Evolutionary conservation across 2,329 filamentous ascomycete species (phyloP).

Genomic region (Ophiostoma sp.): DNA sequence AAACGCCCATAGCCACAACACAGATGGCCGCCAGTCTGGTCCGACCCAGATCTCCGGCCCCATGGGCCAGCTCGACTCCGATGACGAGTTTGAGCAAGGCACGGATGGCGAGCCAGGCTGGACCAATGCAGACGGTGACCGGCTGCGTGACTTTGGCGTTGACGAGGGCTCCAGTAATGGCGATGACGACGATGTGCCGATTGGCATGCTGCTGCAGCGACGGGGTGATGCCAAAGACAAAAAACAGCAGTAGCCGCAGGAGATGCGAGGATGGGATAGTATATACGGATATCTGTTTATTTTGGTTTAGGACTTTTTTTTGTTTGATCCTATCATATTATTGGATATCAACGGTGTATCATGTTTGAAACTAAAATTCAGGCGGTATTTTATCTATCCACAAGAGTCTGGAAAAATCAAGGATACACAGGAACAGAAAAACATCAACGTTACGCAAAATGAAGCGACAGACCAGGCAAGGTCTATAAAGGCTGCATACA

Average conservation of each 20-base stretch:
- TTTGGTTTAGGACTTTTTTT: too few species aligned
- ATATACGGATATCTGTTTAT: too few species aligned
- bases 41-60: not conserved
- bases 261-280: too few species aligned
- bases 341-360: not conserved
- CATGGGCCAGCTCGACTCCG: constrained; percentile 24
- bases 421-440: not conserved
- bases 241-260: not conserved
- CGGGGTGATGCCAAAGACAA: constrained; percentile 36
- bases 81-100: constrained; percentile 30
- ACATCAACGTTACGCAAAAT: not conserved
- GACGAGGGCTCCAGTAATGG: constrained; percentile 58
- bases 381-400: constrained; percentile 10
- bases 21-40: not conserved
- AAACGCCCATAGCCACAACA: constrained; percentile 18
- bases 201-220: constrained; percentile 61
- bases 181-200: constrained; percentile 57
- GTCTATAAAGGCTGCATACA: constrained; percentile 3
- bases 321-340: not conserved
- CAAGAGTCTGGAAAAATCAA: not conserved
- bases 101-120: constrained; percentile 54
- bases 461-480: constrained; percentile 1
- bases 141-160: constrained; percentile 70
- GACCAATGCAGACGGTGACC: constrained; percentile 71
- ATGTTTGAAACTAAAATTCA: not conserved